Base-by-base conservation (phyloP, 2,329 filamentous ascomycete genomes). In the Aureobasidium sp. region DNA sequence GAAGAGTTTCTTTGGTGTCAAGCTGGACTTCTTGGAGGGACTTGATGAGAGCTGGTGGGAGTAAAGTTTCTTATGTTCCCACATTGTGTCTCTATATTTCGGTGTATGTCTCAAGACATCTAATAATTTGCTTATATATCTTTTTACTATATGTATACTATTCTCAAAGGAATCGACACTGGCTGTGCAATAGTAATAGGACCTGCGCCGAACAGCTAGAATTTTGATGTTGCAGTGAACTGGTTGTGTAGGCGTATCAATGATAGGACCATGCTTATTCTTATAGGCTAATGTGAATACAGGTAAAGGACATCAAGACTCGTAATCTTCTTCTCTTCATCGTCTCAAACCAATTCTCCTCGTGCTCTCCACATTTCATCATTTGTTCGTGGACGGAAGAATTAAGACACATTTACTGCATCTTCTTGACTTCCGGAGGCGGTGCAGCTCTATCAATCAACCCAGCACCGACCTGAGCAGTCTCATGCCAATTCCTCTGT, bases 1-100 rank as follows among this genome's bases (percentile, higher is more conserved):
- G 78, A 77, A 76, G 70, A 81, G 78, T 64, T 81, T 81, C 70
- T 69, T 81, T 7, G 77, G 79, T 67, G 77, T 82, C 0, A 76
- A 78, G 64, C 44, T 76, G 34, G 68, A 65, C 26, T 80, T 82
- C 66, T 65, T 81, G 68, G 74, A 78, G 65, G 68, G 66, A 0
- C 64, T 81, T 69, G 69, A 79, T 65, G 67, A 70, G 64, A 69
- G 67, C 61, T 79, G 77, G 76, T 78, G 67, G 71, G 51, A 56
- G 52, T 44, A 24, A 26, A 24, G n/a, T 24, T 44, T 44, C 20
- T 44, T 24, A 20, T 43, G 7, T 43, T 15, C 17, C 17, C 0
- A 4, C 15, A 3, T 44, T 43, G 41, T 20, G n/a, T 20, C 8
- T 10, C 10, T 32, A 24, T 5, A 7, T 17, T 41, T 41, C 32